Percentiles rank a stretch among this genome's conserved stretches.
Conservation (phyloP, 2,329 filamentous ascomycete genomes). For the Colletotrichum sp. region DNA sequence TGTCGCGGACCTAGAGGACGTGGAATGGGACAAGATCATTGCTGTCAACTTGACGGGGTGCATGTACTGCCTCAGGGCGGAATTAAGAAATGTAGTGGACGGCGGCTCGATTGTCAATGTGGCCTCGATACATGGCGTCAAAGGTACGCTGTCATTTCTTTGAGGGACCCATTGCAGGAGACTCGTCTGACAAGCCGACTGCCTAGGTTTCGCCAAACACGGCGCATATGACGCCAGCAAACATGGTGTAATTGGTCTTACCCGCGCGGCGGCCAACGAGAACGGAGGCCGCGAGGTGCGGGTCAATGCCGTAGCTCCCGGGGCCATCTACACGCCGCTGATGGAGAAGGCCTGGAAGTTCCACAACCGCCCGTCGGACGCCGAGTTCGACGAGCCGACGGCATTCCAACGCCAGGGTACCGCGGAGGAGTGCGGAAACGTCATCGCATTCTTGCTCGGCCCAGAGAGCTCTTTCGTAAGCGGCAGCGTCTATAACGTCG, state of each 20-base stretch:
- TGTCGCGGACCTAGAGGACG: slow-evolving; percentile 47
- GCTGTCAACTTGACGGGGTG: slow-evolving; percentile 54
- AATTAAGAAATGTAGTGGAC: slow-evolving; percentile 47
- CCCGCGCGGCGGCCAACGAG: slow-evolving; percentile 40
- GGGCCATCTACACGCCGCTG: slow-evolving; percentile 52
- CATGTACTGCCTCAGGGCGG: slow-evolving; percentile 54
- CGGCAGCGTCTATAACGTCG: slow-evolving; percentile 50
- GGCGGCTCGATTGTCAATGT: slow-evolving; percentile 66
- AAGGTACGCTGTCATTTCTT: slow-evolving; percentile 26
- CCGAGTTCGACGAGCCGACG: slow-evolving; percentile 45
- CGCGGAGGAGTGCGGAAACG: slow-evolving; percentile 50
- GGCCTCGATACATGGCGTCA: slow-evolving; percentile 54
- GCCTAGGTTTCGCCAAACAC: slow-evolving; percentile 34
- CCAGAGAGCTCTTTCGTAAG: slow-evolving; percentile 52
- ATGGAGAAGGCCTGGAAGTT: slow-evolving; percentile 48
- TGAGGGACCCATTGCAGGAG: not conserved
- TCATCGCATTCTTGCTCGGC: slow-evolving; percentile 52
- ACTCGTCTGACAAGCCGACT: not conserved
- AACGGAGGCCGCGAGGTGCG: slow-evolving; percentile 47
- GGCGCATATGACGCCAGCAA: slow-evolving; percentile 45
- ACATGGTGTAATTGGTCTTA: slow-evolving; percentile 41
- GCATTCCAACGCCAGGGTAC: slow-evolving; percentile 49
- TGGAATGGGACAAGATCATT: slow-evolving; percentile 54
- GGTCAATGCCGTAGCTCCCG: slow-evolving; percentile 52
- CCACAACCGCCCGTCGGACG: slow-evolving; percentile 33